phyloP scores from a whole-genome alignment of 2,329 filamentous ascomycete species.

The Penicillium sp. region DNA sequence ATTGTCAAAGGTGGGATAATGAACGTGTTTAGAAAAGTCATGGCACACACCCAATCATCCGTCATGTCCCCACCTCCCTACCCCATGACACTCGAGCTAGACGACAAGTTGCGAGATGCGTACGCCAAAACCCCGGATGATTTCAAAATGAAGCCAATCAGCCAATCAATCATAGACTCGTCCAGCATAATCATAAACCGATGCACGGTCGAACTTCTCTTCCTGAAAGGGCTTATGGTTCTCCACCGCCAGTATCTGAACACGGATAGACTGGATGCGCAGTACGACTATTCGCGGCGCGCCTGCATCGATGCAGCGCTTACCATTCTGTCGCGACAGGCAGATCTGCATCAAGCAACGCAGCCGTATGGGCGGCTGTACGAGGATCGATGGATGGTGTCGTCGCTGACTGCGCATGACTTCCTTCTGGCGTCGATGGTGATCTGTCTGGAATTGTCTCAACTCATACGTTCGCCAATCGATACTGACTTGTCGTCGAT shows the following conservation, averaged over 20 bases:
- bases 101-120: slow-evolving; percentile 20
- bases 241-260: slow-evolving; percentile 50
- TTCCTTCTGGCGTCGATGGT: slow-evolving; percentile 58
- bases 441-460: slow-evolving; percentile 43
- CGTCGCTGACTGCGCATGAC: slow-evolving; percentile 54
- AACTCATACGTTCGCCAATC: slow-evolving; percentile 4
- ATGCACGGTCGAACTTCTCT: slow-evolving; percentile 48
- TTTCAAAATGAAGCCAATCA: slow-evolving; percentile 23
- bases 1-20: slow-evolving; percentile 30
- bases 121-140: slow-evolving; percentile 19
- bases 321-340: slow-evolving; percentile 46
- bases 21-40: slow-evolving; percentile 26
- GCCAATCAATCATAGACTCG: slow-evolving; percentile 41
- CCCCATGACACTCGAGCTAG: slow-evolving; percentile 20
- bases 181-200: slow-evolving; percentile 49
- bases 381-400: slow-evolving; percentile 55
- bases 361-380: slow-evolving; percentile 51
- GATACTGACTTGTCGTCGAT: not conserved
- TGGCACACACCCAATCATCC: slow-evolving; percentile 19
- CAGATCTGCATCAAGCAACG: slow-evolving; percentile 43
- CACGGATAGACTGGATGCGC: slow-evolving; percentile 26
- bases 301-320: slow-evolving; percentile 46
- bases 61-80: slow-evolving; percentile 13
- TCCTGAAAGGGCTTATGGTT: slow-evolving; percentile 47
- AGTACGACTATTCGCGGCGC: slow-evolving; percentile 36